phyloP scores from a whole-genome alignment of 192 early-diverging fungal species.

The Chytriomyces confervae region DNA sequence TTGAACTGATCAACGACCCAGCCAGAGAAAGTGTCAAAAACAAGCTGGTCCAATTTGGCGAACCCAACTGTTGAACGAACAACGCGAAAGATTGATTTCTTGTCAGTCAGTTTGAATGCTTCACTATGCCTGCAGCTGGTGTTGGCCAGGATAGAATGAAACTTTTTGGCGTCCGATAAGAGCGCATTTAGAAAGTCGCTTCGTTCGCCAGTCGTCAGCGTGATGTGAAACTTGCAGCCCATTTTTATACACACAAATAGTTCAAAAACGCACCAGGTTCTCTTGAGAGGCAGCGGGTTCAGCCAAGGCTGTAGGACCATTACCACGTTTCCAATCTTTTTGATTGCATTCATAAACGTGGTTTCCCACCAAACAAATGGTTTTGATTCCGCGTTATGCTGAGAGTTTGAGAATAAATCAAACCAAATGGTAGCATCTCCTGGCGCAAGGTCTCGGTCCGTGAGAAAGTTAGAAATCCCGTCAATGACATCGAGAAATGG shows the following conservation, averaged over 20 bases:
- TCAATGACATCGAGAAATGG: conserved; percentile 36
- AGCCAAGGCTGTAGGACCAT: conserved; percentile 42
- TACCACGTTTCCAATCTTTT: conserved; percentile 28
- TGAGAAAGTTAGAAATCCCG: conserved; percentile 28
- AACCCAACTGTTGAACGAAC: conserved; percentile 13
- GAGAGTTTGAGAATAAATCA: conserved; percentile 35
- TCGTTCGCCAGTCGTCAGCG: not conserved
- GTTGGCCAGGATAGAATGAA: not conserved
- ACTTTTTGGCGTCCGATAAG: not conserved
- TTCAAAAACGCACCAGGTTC: conserved; percentile 48
- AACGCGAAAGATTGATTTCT: conserved; percentile 10
- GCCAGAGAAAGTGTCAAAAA: conserved; percentile 7
- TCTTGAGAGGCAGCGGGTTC: conserved; percentile 28
- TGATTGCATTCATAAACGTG: conserved; percentile 42
- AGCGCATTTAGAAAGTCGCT: conserved; percentile 5
- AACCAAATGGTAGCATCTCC: conserved; percentile 28
- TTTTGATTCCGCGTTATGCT: not conserved
- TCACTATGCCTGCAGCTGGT: not conserved
- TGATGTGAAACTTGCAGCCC: conserved; percentile 19
- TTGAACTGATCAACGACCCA: conserved; percentile 8
- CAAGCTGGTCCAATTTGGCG: conserved; percentile 17
- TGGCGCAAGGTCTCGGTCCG: not conserved
- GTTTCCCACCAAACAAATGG: conserved; percentile 37
- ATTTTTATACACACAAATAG: conserved; percentile 20
- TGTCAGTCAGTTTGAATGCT: conserved; percentile 16